Base-by-base conservation (phyloP, 257 asterid genomes). In the Primulina huaijiensis region DNA sequence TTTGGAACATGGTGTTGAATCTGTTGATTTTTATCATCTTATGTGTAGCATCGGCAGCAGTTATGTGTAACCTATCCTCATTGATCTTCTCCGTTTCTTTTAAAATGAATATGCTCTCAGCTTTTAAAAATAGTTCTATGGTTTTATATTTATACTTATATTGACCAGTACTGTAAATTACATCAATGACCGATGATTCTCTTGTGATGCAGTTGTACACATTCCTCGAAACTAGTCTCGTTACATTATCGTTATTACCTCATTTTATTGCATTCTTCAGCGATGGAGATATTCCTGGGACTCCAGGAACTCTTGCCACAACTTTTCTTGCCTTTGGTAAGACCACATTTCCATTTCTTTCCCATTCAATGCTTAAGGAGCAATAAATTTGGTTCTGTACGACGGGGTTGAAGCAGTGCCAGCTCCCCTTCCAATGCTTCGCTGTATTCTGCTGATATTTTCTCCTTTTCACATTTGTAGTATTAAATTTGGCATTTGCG, bases 401-500 rank as follows among this genome's bases (percentile, higher is more conserved):
- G 8, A 14, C 16, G 57, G 57, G 8, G 57, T 50, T 50, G 57
- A 50, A 50, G 57, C 57, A 50, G 57, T 50, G 20, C 19, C 57
- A 50, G 21, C 20, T 16, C 57, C 57, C 57, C 20, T 16, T 34
- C 55, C 2, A 7, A 7, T 21, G 7, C 19, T 29, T 27, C 9
- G 38, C 59, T 61, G 6, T 60, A 60, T 31, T 46, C 23, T 50
- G 14, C 65, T 77, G 53, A 16, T 79, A 0, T 38, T 82, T 40
- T 76, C 60, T 67, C 20, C 8, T 16, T 50, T 16, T 50, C 30
- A 23, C 59, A 37, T 69, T 59, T n/a, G n/a, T 85, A 87, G 93
- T 87, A 33, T 79, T 87, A 76, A 87, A 85, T 68, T 84, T 87
- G 74, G 93, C 93, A n/a, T 87, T 87, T 81, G 80, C 93, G 67